These are phyloP conservation scores for Theileria sp. DNA, from an alignment of 169 alveolate species.

Conservation along the genomic window DNA sequence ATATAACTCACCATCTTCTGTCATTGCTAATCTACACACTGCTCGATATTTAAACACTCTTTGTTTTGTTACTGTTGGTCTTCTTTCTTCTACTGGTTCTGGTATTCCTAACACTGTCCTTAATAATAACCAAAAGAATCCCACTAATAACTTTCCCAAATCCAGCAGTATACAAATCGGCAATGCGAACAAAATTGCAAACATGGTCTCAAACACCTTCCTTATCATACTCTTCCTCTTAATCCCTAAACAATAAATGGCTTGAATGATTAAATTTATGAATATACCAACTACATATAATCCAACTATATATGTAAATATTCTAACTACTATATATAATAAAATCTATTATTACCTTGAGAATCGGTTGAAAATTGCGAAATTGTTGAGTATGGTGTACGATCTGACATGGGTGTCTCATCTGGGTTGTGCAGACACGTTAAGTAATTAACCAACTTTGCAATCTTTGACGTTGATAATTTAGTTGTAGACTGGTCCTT, in stretches of 20 bases:
- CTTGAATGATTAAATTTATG: too few species aligned
- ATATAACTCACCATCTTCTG: not conserved
- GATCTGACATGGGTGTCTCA: not conserved
- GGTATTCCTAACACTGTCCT: conserved; percentile 14
- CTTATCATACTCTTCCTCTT: not conserved
- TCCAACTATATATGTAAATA: not conserved
- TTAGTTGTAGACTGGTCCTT: not conserved
- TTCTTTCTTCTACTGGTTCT: not conserved
- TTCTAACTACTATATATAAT: too few species aligned
- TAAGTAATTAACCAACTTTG: conserved; percentile 3
- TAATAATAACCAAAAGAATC: conserved; percentile 15
- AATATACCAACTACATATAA: not conserved
- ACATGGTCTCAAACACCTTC: conserved; percentile 9
- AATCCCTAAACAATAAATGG: not conserved
- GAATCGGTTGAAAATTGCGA: conserved; percentile 9
- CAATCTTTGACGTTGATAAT: not conserved
- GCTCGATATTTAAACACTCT: not conserved
- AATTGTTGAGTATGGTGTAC: conserved; percentile 3
- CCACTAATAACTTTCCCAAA: conserved; percentile 9
- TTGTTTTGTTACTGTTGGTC: conserved; percentile 3
- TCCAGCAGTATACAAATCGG: conserved; percentile 41
- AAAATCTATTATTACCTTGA: not conserved
- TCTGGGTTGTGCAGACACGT: not conserved
- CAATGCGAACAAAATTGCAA: conserved; percentile 18
- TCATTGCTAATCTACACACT: conserved; percentile 3